phyloP scores from a whole-genome alignment of 2,329 filamentous ascomycete genomes.

The Metarhizium brunneum region DNA sequence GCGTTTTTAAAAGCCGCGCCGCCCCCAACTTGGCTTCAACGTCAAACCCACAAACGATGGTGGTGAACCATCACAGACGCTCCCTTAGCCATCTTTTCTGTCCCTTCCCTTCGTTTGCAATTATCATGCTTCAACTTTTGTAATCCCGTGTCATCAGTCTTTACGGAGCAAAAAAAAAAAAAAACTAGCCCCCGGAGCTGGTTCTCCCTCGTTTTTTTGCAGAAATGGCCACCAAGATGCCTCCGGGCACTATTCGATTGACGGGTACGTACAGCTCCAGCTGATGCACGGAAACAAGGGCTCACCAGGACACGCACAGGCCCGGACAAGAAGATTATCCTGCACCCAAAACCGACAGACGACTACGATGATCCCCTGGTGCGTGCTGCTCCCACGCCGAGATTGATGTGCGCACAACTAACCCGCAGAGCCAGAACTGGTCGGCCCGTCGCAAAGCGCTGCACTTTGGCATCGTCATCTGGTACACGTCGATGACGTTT shows the following conservation, averaged over 20 bases:
- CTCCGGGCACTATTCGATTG: neutral
- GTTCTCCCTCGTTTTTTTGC: neutral
- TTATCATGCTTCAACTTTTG: too few relatives aligned
- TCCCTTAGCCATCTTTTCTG: too few relatives aligned
- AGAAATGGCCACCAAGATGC: neutral
- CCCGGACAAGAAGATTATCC: neutral
- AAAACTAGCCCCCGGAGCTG: neutral
- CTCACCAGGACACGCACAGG: neutral
- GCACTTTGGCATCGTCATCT: neutral
- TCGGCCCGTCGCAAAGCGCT: neutral
- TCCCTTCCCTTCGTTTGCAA: too few relatives aligned
- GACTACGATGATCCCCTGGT: neutral
- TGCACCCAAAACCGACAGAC: neutral
- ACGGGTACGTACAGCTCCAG: neutral
- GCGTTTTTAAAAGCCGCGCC: too few relatives aligned
- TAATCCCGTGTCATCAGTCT: too few relatives aligned
- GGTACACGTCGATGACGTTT: neutral
- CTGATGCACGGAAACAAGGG: neutral
- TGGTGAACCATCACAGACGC: too few relatives aligned
- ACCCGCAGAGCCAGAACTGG: neutral
- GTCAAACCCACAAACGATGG: too few relatives aligned
- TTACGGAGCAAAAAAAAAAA: neutral
- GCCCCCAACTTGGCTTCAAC: too few relatives aligned
- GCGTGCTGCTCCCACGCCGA: too few relatives aligned
- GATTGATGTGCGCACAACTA: too few relatives aligned